These are phyloP conservation scores for Beta corolliflora DNA, from an alignment of 179 eudicot genomes.

Conservation along the genomic window DNA sequence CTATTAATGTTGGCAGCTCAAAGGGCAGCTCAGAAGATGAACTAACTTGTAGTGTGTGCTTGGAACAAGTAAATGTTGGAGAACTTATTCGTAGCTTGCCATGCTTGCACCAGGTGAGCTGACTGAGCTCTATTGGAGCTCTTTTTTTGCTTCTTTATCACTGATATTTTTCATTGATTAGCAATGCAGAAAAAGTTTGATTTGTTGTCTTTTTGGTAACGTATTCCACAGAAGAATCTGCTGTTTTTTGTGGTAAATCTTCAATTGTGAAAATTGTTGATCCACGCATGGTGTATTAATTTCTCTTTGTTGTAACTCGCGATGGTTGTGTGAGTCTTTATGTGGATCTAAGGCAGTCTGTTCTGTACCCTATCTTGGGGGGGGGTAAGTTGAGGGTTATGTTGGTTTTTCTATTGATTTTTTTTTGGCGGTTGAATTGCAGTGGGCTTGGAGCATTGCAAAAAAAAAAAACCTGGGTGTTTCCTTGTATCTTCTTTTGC, in stretches of 20 bases:
- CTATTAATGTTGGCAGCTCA: conserved; percentile 37
- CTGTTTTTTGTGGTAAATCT: neutral
- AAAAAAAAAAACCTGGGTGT: too few relatives aligned
- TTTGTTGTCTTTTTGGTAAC: neutral
- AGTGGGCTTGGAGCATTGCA: too few relatives aligned
- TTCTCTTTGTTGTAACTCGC: neutral
- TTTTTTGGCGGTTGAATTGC: too few relatives aligned
- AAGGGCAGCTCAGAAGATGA: conserved; percentile 63
- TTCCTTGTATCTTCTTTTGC: too few relatives aligned
- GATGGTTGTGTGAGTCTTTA: neutral
- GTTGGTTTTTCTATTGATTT: too few relatives aligned
- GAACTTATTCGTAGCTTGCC: conserved; percentile 87
- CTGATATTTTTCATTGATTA: too few relatives aligned
- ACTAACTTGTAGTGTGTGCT: conserved; percentile 85
- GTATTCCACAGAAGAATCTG: neutral
- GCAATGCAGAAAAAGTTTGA: neutral
- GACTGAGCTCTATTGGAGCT: neutral
- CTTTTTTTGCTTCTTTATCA: neutral
- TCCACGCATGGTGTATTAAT: neutral
- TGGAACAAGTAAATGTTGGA: conserved; percentile 85
- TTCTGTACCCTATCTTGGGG: too few relatives aligned
- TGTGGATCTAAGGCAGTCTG: neutral
- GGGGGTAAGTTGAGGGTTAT: too few relatives aligned
- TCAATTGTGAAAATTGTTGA: neutral
- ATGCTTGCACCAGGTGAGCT: conserved; percentile 79